Percentiles rank a stretch among this genome's conserved stretches.
phyloP scores from a whole-genome alignment of 1,284 basidiomycete genomes.

The Sporisorium iseilematis-ciliati region DNA sequence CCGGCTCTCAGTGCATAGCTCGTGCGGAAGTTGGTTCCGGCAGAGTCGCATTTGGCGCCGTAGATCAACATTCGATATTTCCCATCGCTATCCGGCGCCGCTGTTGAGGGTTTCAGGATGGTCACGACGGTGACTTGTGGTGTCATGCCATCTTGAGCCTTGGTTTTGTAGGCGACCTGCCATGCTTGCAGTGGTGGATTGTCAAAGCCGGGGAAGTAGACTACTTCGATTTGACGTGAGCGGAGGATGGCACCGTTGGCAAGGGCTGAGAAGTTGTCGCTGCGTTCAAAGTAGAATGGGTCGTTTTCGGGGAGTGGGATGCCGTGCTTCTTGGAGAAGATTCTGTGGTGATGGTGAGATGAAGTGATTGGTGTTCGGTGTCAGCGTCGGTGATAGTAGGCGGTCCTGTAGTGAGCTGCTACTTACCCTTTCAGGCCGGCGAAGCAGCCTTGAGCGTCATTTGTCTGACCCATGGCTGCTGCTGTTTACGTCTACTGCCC shows the following conservation, averaged over 20 bases:
- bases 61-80: conserved; percentile 38
- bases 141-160: conserved; percentile 44
- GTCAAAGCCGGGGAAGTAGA: conserved; percentile 52
- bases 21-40: conserved; percentile 45
- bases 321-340: conserved; percentile 31
- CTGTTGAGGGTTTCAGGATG: conserved; percentile 43
- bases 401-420: no score
- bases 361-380: background rate
- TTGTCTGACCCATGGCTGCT: conserved; percentile 7
- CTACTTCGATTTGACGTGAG: conserved; percentile 42
- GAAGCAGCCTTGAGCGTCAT: conserved; percentile 35
- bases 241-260: conserved; percentile 51
- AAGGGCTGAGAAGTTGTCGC: conserved; percentile 20
- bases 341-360: conserved; percentile 1
- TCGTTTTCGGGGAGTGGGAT: conserved; percentile 41
- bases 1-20: conserved; percentile 45
- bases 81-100: conserved; percentile 30
- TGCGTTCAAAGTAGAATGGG: conserved; percentile 53
- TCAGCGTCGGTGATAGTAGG: background rate
- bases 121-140: conserved; percentile 51
- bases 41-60: conserved; percentile 48
- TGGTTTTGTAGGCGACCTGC: conserved; percentile 58
- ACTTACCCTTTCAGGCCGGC: conserved; percentile 32
- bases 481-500: background rate
- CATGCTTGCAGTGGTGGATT: conserved; percentile 41